Evolutionary conservation across 164 flowering plant species (phyloP), one percentile per base, ranked within the genome.

Genomic region (Protea cynaroides): DNA sequence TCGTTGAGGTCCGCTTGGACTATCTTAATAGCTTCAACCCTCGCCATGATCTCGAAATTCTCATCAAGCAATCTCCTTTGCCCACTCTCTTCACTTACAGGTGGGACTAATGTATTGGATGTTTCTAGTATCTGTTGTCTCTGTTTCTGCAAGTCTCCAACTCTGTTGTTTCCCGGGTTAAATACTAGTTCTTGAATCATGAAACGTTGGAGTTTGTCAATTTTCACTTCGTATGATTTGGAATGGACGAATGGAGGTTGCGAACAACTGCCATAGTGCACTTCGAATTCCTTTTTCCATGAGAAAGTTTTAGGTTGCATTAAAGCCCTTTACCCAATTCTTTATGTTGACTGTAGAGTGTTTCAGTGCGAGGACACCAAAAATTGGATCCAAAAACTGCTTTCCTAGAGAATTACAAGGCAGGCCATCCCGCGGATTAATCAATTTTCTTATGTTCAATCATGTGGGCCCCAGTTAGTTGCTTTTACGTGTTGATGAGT

Each of bases 41-140:
- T 54, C 61, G 9, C 47, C 62, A 62, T 14, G 84, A 86, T 67
- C 79, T 90, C 43, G 72, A 80, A n/a, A 43, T 13, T 43, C 62
- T 88, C 0, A 79, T 90, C 40, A 73, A 54, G 59, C 43, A 47
- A 23, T 82, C 76, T 56, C 81, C 85, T 66, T 59, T 90, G 74
- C 92, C 90, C 15, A 82, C 90, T 49, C 80, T 90, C 0, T 63
- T 87, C 78, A 90, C 94, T 49, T 90, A 79, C 83, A 84, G 94
- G 94, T 90, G 15, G 17, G 13, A 13, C 22, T 44, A 29, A 44
- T 11, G 21, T 0, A 13, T 1, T 64, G 19, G 10, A 36, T 8
- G 2, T 44, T 4, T 7, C n/a, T 43, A n/a, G 14, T 2, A 53
- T 23, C 3, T 23, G 43, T n/a, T 17, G 34, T 18, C 25, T 51